Base-by-base conservation (phyloP, 2,329 filamentous ascomycete species). In the Aureobasidium sp. region DNA sequence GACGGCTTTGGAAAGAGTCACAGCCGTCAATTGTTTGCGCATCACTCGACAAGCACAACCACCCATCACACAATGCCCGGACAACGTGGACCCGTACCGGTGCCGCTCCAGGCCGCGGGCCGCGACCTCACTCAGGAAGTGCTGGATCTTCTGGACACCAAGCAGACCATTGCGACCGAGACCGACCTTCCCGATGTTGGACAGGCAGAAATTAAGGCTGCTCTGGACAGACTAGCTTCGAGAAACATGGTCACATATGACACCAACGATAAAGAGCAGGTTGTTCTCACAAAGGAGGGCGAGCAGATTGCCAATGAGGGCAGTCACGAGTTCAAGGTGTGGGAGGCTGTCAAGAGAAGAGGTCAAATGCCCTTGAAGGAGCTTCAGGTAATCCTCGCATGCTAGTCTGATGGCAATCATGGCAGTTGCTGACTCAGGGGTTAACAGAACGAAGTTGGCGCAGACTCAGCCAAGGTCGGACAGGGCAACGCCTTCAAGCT, bases 401-500 rank as follows among this genome's bases (percentile, higher is more conserved):
- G 41, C 17, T 12, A 24, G 17, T 27, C 7, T 20, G 41, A 47
- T 34, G 41, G 2, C 9, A 15, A 2, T 32, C 29, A 36, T n/a
- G 13, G 32, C 10, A 13, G 24, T 34, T 8, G 32, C 63, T 63
- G 46, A 66, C 48, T 17, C 53, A 32, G 44, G 20, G 46, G 63
- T 26, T 1, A 48, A 39, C 65, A 87, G 76, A 79, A 79, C 72
- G 79, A 79, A 61, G 86, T 93, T 66, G 88, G 89, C 62, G 85
- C 89, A 74, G 89, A 90, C 74, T 86, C 79, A 52, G 87, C 87
- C 55, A 93, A 90, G 78, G 81, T 97, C 64, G 94, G 94, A n/a
- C 89, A 94, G 74, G 92, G 92, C 69, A 96, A 94, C 78, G 93
- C 93, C 37, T 96, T 97, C 80, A 95, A 84, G 75, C 79, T 81